Percentiles rank a stretch among this genome's conserved stretches.
These are phyloP conservation scores for Angomonas deanei DNA, from an alignment of 208 protist genomes.

Conservation along the genomic window DNA sequence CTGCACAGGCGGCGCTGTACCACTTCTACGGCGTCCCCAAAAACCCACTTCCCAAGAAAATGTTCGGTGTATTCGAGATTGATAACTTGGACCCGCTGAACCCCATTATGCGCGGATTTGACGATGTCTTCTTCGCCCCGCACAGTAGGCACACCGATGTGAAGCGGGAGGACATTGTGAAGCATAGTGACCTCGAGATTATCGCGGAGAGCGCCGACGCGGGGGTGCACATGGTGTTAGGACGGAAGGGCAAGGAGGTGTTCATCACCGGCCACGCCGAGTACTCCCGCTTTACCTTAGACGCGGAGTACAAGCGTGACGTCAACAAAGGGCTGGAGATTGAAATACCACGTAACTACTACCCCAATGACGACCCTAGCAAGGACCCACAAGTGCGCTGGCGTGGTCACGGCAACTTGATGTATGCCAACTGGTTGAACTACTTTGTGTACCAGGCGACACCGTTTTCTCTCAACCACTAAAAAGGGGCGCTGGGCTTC, in stretches of 20 bases:
- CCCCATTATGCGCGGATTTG: conserved; percentile 8
- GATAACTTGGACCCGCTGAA: background rate
- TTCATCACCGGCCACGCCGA: conserved; percentile 8
- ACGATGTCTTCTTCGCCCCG: conserved; percentile 10
- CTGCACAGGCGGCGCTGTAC: conserved; percentile 9
- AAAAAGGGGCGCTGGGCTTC: background rate
- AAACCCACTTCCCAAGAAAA: conserved; percentile 2
- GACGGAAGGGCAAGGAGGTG: background rate
- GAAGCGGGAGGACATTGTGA: background rate
- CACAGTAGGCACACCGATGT: conserved; percentile 12
- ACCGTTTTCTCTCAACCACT: background rate
- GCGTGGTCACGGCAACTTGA: conserved; percentile 7
- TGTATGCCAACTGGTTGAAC: conserved; percentile 14
- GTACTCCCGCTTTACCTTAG: conserved; percentile 5
- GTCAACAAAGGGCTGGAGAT: conserved; percentile 3
- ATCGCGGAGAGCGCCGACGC: conserved; percentile 5
- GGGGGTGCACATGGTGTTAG: conserved; percentile 2
- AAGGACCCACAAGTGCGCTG: conserved; percentile 5
- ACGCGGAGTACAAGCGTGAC: conserved; percentile 10
- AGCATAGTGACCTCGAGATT: background rate
- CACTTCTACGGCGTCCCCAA: conserved; percentile 7
- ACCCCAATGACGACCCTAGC: conserved; percentile 5
- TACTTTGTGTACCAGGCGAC: conserved; percentile 12
- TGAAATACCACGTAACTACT: conserved; percentile 10
- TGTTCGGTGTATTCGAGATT: conserved; percentile 10